A percentile compares a stretch with the other conserved stretches of the same genome.
These are phyloP conservation scores for Fragaria ananassa DNA, from an alignment of 306 rosid genomes.

Conservation along the genomic window DNA sequence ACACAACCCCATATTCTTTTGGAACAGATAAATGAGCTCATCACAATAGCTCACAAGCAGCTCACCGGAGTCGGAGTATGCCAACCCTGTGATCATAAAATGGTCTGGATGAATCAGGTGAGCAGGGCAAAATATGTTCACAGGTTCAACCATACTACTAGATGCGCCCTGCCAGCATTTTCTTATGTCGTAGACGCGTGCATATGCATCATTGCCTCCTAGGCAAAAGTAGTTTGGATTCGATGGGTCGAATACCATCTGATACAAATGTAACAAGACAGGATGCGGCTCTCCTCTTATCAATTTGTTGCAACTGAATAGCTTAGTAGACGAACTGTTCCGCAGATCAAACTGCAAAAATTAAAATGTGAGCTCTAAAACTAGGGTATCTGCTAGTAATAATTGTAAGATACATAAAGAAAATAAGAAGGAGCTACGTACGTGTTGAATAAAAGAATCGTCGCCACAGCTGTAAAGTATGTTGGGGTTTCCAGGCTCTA, in stretches of 20 bases:
- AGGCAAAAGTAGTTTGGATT: background rate
- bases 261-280: background rate
- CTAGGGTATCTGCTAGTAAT: background rate
- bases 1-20: background rate
- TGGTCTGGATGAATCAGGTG: background rate
- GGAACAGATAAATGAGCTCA: background rate
- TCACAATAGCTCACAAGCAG: background rate
- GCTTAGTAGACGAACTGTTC: background rate
- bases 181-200: background rate
- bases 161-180: background rate
- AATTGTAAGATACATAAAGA: background rate
- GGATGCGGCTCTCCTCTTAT: background rate
- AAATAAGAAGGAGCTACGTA: background rate
- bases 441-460: background rate
- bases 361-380: background rate
- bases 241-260: background rate
- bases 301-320: background rate
- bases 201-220: background rate
- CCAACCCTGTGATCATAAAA: background rate
- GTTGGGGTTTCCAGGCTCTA: background rate
- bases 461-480: background rate
- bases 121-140: background rate
- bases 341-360: constrained; percentile 2
- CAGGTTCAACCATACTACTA: background rate
- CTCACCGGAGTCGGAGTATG: background rate